These are phyloP conservation scores for Lagerstroemia speciosa DNA, from an alignment of 345 rosid genomes.

Conservation along the genomic window DNA sequence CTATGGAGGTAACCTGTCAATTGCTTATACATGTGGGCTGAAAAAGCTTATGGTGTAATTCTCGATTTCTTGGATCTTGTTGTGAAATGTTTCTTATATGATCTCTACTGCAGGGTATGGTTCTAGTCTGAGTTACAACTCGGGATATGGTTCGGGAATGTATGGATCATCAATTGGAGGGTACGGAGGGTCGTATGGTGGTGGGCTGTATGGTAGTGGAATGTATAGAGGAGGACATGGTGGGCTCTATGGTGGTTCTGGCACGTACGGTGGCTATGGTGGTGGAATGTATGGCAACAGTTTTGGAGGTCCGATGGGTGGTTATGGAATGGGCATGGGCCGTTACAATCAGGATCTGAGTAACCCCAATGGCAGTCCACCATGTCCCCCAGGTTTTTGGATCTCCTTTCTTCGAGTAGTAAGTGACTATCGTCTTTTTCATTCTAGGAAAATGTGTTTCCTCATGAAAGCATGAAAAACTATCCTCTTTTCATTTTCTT, in stretches of 20 bases:
- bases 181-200: conserved; percentile 31
- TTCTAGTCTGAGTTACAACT: conserved; percentile 51
- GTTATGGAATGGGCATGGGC: conserved; percentile 83
- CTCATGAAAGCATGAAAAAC: not conserved
- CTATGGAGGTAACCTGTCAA: conserved; percentile 39
- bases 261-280: conserved; percentile 26
- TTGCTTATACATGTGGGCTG: not conserved
- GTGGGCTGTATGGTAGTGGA: conserved; percentile 24
- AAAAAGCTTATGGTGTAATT: not conserved
- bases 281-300: conserved; percentile 47
- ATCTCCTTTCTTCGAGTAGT: conserved; percentile 91
- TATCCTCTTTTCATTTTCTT: too few species aligned
- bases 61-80: not conserved
- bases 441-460: not conserved
- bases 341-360: conserved; percentile 91
- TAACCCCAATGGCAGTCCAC: conserved; percentile 68
- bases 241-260: conserved; percentile 22
- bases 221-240: conserved; percentile 87
- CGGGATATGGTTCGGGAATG: conserved; percentile 70
- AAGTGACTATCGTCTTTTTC: conserved; percentile 10
- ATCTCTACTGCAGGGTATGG: conserved; percentile 49
- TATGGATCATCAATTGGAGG: conserved; percentile 52
- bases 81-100: not conserved
- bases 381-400: conserved; percentile 99
- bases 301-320: conserved; percentile 79